phyloP scores from a whole-genome alignment of 345 rosid genomes.

The Rhizophora apiculata region DNA sequence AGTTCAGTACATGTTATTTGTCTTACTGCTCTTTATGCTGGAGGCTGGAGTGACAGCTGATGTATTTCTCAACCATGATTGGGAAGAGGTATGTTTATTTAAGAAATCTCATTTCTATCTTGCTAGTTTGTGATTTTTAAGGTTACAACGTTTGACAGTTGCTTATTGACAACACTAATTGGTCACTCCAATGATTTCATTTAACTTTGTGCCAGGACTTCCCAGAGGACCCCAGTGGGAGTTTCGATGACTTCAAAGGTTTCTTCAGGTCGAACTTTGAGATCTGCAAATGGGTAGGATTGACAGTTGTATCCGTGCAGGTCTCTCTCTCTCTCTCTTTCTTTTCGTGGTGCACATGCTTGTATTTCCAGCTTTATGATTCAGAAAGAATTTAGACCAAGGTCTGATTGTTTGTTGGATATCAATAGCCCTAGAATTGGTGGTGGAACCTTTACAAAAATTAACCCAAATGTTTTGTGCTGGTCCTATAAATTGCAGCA shows the following conservation, averaged over 20 bases:
- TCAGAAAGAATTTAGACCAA: background rate
- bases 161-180: background rate
- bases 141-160: background rate
- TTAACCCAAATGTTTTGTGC: too few species aligned
- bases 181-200: slow-evolving; percentile 4
- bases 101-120: background rate
- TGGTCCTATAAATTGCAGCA: too few species aligned
- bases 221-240: slow-evolving; percentile 79
- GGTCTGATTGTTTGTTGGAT: background rate
- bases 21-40: slow-evolving; percentile 59
- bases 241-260: slow-evolving; percentile 55
- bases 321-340: slow-evolving; percentile 30
- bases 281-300: slow-evolving; percentile 85
- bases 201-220: slow-evolving; percentile 55
- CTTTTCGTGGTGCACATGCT: background rate
- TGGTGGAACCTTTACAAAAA: background rate
- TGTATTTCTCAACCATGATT: slow-evolving; percentile 64
- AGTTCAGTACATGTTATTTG: slow-evolving; percentile 69
- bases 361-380: background rate
- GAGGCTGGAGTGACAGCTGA: slow-evolving; percentile 79
- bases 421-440: background rate
- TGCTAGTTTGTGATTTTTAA: background rate
- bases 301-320: slow-evolving; percentile 67
- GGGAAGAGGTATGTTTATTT: slow-evolving; percentile 63
- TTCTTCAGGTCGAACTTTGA: slow-evolving; percentile 64